These are phyloP conservation scores for Pseudotsuga menziesii DNA, from an alignment of 75 land plant genomes.

Conservation along the genomic window DNA sequence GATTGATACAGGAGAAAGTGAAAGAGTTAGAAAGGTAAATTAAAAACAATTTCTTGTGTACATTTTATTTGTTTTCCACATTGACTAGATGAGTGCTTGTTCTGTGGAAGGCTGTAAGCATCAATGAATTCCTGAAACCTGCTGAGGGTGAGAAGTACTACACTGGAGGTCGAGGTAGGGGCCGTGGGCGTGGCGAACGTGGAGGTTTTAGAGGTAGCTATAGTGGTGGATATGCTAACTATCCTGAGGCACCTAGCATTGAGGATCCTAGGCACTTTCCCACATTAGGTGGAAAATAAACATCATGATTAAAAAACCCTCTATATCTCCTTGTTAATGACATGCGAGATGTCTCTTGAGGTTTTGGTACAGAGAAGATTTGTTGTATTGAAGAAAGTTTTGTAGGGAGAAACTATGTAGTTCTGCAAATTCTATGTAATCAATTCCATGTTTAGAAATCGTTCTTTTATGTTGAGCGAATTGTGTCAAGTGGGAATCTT, in stretches of 20 bases:
- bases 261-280: slow-evolving; percentile 54
- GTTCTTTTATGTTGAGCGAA: not conserved
- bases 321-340: not conserved
- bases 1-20: slow-evolving; percentile 67
- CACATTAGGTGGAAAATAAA: slow-evolving; percentile 37
- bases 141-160: slow-evolving; percentile 46
- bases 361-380: not conserved
- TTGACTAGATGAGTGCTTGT: not conserved
- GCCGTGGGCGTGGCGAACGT: slow-evolving; percentile 26
- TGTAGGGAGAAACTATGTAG: slow-evolving; percentile 7
- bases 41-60: not conserved
- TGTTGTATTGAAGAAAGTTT: slow-evolving; percentile 8
- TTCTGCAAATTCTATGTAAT: not conserved
- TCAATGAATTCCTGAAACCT: slow-evolving; percentile 63
- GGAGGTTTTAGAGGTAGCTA: slow-evolving; percentile 20
- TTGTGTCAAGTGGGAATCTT: not conserved
- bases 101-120: slow-evolving; percentile 45
- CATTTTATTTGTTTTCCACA: not conserved
- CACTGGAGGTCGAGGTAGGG: slow-evolving; percentile 45
- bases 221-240: slow-evolving; percentile 10
- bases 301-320: not conserved
- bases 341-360: not conserved
- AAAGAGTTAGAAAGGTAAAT: slow-evolving; percentile 62
- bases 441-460: not conserved
- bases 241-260: slow-evolving; percentile 30